Conservation (phyloP, 2,329 filamentous ascomycete species). For the Colletotrichum costaricense region DNA sequence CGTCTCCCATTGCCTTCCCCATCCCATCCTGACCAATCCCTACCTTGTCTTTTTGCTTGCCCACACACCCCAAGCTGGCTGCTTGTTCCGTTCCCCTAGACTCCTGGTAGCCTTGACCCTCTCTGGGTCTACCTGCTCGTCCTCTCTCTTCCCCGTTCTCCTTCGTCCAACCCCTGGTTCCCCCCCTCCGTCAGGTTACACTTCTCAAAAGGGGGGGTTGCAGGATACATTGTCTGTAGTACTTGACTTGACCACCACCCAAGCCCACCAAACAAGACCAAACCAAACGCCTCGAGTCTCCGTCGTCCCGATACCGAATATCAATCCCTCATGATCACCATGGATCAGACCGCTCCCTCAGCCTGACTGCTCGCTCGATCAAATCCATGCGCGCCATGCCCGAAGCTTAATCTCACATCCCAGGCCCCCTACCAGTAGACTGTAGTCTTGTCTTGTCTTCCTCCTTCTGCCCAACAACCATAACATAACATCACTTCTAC, state of each 20-base stretch:
- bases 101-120: conserved; percentile 2
- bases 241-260: neutral
- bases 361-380: conserved; percentile 16
- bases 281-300: conserved; percentile 24
- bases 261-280: conserved; percentile 4
- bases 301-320: conserved; percentile 12
- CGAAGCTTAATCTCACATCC: conserved; percentile 32
- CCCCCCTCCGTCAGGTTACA: neutral
- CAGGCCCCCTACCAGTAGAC: conserved; percentile 12
- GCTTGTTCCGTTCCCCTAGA: neutral
- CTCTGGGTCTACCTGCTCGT: neutral
- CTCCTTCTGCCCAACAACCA: conserved; percentile 3
- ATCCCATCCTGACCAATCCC: conserved; percentile 5
- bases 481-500: conserved; percentile 28
- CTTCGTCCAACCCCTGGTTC: conserved; percentile 7
- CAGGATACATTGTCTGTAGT: neutral
- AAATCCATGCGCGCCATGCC: conserved; percentile 28
- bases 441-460: neutral
- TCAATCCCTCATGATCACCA: neutral
- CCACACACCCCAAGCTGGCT: neutral
- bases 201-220: conserved; percentile 15
- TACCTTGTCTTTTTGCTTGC: conserved; percentile 14
- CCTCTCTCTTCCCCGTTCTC: neutral
- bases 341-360: conserved; percentile 30
- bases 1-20: neutral